These are phyloP conservation scores for Saccharomycopsis fodiens DNA, from an alignment of 805 yeast genomes.

Conservation along the genomic window DNA sequence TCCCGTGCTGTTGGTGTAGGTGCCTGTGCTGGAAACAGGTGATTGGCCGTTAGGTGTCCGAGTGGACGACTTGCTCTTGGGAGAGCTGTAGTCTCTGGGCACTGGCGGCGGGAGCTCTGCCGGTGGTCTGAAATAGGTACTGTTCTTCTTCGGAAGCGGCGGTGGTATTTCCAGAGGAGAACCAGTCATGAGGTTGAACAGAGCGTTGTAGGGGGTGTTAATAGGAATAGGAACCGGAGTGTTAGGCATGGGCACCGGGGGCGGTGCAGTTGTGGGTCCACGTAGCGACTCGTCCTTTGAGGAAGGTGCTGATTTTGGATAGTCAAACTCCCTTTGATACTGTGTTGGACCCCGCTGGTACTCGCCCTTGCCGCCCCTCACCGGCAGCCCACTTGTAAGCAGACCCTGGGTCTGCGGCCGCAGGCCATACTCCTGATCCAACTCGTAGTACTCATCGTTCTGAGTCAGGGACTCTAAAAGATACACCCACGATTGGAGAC, in stretches of 20 bases:
- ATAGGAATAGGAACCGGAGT: too few species aligned
- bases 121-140: conserved; percentile 12
- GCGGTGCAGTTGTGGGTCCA: conserved; percentile 5
- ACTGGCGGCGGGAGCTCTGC: conserved; percentile 11
- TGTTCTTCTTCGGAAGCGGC: conserved; percentile 8
- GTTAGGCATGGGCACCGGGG: too few species aligned
- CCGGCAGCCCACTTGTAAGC: too few species aligned
- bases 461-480: conserved; percentile 10
- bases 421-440: conserved; percentile 7
- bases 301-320: too few species aligned
- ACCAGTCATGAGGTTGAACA: not conserved
- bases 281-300: not conserved
- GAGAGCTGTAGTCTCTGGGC: too few species aligned
- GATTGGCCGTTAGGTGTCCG: too few species aligned
- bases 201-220: too few species aligned
- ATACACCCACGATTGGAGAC: conserved; percentile 18
- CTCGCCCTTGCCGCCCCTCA: too few species aligned
- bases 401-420: conserved; percentile 2
- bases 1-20: not conserved
- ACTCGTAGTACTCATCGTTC: not conserved
- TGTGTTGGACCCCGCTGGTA: too few species aligned
- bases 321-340: too few species aligned
- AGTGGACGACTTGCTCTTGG: too few species aligned
- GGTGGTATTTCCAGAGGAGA: not conserved
- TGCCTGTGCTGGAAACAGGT: too few species aligned